Percentiles rank a stretch among this genome's conserved stretches.
Evolutionary conservation across 768 basidiomycete genomes (phyloP).

Genomic region (Nidularia pulvinata): DNA sequence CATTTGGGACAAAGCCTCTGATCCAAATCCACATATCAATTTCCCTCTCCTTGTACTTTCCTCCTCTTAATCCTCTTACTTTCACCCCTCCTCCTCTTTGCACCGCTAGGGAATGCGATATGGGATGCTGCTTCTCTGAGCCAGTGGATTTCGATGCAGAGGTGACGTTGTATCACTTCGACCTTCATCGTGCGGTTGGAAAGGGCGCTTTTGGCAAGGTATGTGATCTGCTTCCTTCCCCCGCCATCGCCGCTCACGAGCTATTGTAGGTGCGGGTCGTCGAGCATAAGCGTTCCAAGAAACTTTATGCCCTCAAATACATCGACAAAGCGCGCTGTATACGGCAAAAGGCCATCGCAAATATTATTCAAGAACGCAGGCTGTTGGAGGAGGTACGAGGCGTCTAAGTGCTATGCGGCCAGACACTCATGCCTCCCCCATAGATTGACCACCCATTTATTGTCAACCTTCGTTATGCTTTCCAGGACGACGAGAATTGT

Average conservation of each 20-base stretch:
- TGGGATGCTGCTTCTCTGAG: constrained; percentile 71
- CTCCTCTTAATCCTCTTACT: constrained; percentile 28
- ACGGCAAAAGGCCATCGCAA: constrained; percentile 88
- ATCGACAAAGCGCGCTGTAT: constrained; percentile 95
- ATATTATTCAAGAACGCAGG: constrained; percentile 92
- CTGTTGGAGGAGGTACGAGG: constrained; percentile 83
- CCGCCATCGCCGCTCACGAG: not conserved
- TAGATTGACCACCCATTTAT: constrained; percentile 90
- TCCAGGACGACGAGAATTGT: constrained; percentile 97
- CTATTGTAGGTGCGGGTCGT: constrained; percentile 87
- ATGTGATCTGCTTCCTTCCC: constrained; percentile 13
- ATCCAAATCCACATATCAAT: not conserved
- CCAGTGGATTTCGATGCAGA: constrained; percentile 87
- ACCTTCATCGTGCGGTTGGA: constrained; percentile 92
- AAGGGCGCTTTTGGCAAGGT: constrained; percentile 99
- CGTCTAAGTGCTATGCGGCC: constrained; percentile 1
- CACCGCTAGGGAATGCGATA: constrained; percentile 36
- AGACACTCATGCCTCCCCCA: constrained; percentile 2
- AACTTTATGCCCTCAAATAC: constrained; percentile 95
- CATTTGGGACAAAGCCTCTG: constrained; percentile 3
- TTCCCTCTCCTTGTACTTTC: constrained; percentile 33
- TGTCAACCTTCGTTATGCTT: constrained; percentile 92
- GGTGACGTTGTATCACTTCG: constrained; percentile 94
- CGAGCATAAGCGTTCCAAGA: constrained; percentile 92
- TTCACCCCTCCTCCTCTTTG: constrained; percentile 22